Evolutionary conservation across 345 rosid species (phyloP), one percentile per base, ranked within the genome.

Genomic region (Brassica juncea): DNA sequence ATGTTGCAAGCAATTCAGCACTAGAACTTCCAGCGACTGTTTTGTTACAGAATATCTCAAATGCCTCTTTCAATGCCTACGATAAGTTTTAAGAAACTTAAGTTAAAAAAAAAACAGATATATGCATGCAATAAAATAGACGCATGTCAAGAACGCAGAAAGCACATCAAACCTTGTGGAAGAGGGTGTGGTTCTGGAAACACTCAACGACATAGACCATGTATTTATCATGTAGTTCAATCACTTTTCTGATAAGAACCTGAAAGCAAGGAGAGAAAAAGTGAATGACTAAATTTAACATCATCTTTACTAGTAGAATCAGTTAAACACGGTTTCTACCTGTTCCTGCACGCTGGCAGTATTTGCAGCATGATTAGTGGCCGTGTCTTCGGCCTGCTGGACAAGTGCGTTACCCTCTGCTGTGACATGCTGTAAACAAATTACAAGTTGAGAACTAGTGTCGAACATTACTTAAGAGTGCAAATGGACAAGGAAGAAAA

Each of bases 391-490:
- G 12, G 97, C 97, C 72, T 90, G 99, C 76, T 92, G 97, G 78
- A 96, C 92, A 80, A 92, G 88, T 52, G 87, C 86, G 12, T 89
- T 87, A 30, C 98, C 98, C 81, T 93, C 97, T 14, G 91, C 87
- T 70, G 94, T 90, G 72, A 96, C 88, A 81, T 96, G 97, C 98
- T 93, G 89, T 73, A 81, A 1, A 82, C 14, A 68, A 28, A 49
- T 54, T 27, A 71, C 66, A 67, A 49, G 60, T 32, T 42, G 12
- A 28, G 64, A 71, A 37, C 19, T 60, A 62, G 19, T n/a, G 16
- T 6, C 0, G 4, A n/a, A 74, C 15, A 21, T 7, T 3, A 54
- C 16, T 14, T 16, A 47, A 58, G 60, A 35, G 59, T 35, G 6
- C 44, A 69, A 60, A 25, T 30, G 42, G 3, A 74, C 47, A 34